phyloP scores from a whole-genome alignment of 148 eudicot genomes.

The Camellia granthamiana region DNA sequence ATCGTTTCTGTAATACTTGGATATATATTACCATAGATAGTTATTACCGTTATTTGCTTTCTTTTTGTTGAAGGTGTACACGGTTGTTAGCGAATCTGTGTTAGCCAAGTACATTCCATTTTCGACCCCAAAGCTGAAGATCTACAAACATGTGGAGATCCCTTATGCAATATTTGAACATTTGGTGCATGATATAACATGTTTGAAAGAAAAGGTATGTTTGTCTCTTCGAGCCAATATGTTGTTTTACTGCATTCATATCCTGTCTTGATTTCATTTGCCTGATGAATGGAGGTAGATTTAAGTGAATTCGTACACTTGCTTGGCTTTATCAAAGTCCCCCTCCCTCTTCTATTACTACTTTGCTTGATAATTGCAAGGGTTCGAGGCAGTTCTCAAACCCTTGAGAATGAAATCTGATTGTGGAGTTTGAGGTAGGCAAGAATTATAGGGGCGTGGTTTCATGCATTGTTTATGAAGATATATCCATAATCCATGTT shows the following conservation, averaged over 20 bases:
- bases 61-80: constrained; percentile 60
- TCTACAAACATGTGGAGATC: constrained; percentile 37
- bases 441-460: not conserved
- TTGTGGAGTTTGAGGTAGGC: not conserved
- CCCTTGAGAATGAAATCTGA: not conserved
- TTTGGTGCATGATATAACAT: constrained; percentile 26
- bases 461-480: not conserved
- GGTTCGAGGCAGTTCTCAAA: not conserved
- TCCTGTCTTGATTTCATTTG: not conserved
- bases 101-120: constrained; percentile 52
- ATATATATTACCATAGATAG: not conserved
- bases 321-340: not conserved
- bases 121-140: constrained; percentile 50
- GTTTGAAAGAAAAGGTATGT: constrained; percentile 49
- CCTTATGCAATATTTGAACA: constrained; percentile 22
- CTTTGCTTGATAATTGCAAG: not conserved
- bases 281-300: not conserved
- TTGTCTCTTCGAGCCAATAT: not conserved
- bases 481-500: not conserved
- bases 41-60: not conserved
- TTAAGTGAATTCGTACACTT: not conserved
- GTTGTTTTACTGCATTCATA: not conserved
- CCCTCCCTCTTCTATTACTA: not conserved
- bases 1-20: not conserved
- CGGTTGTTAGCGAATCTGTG: constrained; percentile 62